These are phyloP conservation scores for Mortierella sp. DNA, from an alignment of 371 early-diverging fungal species.

Conservation along the genomic window DNA sequence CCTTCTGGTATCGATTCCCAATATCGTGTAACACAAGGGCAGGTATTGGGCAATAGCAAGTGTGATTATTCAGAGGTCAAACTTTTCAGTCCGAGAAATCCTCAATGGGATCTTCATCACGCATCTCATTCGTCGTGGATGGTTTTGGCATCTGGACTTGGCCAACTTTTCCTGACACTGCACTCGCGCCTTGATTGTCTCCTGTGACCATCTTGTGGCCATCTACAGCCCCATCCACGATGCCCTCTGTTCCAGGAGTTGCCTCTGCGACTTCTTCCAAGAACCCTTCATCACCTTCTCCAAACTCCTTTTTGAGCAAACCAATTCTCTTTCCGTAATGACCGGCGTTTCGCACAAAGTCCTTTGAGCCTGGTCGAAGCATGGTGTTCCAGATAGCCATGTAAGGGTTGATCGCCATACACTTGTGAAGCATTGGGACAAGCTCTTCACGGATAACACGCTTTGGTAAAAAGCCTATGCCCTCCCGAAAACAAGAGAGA, in stretches of 20 bases:
- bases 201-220: too few species aligned
- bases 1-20: too few species aligned
- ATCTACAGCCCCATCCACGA: background rate
- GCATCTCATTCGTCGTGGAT: slow-evolving; percentile 7
- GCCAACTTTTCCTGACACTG: too few species aligned
- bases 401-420: slow-evolving; percentile 33
- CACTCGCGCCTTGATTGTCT: too few species aligned
- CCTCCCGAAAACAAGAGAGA: too few species aligned
- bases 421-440: slow-evolving; percentile 33
- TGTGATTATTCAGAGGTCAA: too few species aligned
- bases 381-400: slow-evolving; percentile 15
- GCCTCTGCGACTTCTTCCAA: slow-evolving; percentile 14
- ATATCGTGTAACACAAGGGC: too few species aligned
- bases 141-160: too few species aligned
- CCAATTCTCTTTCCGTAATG: slow-evolving; percentile 23
- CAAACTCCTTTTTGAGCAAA: slow-evolving; percentile 36
- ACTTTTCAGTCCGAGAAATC: slow-evolving; percentile 40
- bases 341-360: slow-evolving; percentile 29
- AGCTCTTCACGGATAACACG: slow-evolving; percentile 41
- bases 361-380: slow-evolving; percentile 39
- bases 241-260: background rate
- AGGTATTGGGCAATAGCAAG: background rate
- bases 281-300: slow-evolving; percentile 47
- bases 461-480: slow-evolving; percentile 37
- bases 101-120: slow-evolving; percentile 43